Evolutionary conservation across 164 flowering plant genomes (phyloP).

Genomic region (Magnolia officinalis): DNA sequence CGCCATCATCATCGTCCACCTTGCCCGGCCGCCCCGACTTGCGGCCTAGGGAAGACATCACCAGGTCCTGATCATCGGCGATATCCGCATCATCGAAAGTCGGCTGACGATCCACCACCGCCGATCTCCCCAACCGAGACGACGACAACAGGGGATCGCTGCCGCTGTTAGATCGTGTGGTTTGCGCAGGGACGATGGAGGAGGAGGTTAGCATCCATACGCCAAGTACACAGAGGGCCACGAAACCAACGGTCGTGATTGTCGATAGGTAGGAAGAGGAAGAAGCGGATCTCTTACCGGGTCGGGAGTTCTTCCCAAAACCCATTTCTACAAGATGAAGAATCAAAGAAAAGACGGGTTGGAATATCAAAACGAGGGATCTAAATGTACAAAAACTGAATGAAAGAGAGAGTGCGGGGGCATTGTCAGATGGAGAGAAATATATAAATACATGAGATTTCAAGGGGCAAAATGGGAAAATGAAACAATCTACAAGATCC

Average conservation of each 20-base stretch:
- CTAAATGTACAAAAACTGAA: not conserved
- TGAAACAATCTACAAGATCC: not conserved
- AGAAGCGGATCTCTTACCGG: conserved; percentile 43
- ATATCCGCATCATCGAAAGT: not conserved
- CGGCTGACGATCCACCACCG: not conserved
- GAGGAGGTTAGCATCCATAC: conserved; percentile 70
- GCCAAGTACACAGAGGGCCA: conserved; percentile 53
- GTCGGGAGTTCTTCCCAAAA: conserved; percentile 32
- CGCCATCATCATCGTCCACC: not conserved
- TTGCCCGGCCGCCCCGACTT: not conserved
- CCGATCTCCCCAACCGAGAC: conserved; percentile 3
- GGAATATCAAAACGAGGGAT: not conserved
- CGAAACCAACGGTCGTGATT: conserved; percentile 43
- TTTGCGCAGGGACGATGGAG: conserved; percentile 29
- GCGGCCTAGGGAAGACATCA: not conserved
- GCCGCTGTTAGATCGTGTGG: not conserved
- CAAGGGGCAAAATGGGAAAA: not conserved
- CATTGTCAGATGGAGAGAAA: not conserved
- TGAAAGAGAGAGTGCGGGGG: not conserved
- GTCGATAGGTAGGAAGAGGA: conserved; percentile 57
- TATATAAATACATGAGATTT: not conserved
- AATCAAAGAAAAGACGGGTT: not conserved
- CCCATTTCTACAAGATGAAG: conserved; percentile 25
- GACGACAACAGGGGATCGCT: not conserved
- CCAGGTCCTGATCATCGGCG: not conserved